Evolutionary conservation across 768 basidiomycete genomes (phyloP).

Genomic region (Megacollybia marginata): DNA sequence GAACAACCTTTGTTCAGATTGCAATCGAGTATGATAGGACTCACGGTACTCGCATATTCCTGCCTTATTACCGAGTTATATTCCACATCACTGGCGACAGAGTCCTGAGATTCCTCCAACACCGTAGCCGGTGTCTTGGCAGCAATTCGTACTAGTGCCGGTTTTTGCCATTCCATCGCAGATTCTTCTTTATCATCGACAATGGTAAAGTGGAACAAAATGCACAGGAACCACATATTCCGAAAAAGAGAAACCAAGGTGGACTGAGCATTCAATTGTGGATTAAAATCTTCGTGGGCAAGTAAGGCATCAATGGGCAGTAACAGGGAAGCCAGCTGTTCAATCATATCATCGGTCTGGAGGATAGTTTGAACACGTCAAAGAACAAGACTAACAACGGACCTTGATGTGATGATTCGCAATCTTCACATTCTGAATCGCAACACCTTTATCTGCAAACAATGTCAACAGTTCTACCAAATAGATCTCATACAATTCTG

Average conservation of each 20-base stretch:
- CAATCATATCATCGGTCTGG: conserved; percentile 77
- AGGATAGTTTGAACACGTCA: background rate
- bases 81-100: conserved; percentile 80
- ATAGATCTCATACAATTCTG: conserved; percentile 75
- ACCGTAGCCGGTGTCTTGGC: conserved; percentile 81
- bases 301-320: conserved; percentile 89
- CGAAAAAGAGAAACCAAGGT: conserved; percentile 75
- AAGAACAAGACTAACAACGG: conserved; percentile 8
- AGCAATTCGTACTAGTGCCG: conserved; percentile 75
- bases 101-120: conserved; percentile 75
- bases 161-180: conserved; percentile 73
- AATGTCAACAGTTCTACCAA: conserved; percentile 78
- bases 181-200: conserved; percentile 44
- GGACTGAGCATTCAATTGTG: conserved; percentile 44
- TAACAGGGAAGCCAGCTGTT: conserved; percentile 80
- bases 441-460: conserved; percentile 87
- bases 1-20: background rate
- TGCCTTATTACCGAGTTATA: conserved; percentile 87
- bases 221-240: conserved; percentile 90
- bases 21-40: conserved; percentile 12
- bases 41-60: conserved; percentile 72
- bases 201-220: conserved; percentile 75
- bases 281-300: conserved; percentile 58
- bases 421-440: conserved; percentile 76
- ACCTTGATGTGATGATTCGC: conserved; percentile 65